Evolutionary conservation across 495 filamentous ascomycete species (phyloP), one percentile per base, ranked within the genome.

Genomic region (Trichocladium antarcticum): DNA sequence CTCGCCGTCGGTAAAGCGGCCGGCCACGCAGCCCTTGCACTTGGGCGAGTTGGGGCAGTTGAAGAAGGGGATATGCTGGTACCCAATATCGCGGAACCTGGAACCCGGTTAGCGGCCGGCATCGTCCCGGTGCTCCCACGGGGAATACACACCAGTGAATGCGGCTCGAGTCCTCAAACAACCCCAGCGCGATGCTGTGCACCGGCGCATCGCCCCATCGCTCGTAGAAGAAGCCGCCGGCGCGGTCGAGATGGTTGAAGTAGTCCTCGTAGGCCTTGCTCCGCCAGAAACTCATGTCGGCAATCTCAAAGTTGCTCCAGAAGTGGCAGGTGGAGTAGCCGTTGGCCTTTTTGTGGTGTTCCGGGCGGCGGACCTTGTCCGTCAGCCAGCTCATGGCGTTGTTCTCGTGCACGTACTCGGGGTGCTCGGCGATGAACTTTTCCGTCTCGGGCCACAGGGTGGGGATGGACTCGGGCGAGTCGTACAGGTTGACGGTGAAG

Each of bases 291-390:
- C 76, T 78, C 79, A 99, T 80, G 62, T 95, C 89, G 29, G 80
- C 93, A 57, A 99, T 93, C 69, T 99, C 93, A 60, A 99, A 99
- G 69, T 99, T 99, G 50, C 81, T 88, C 93, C 93, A 99, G 74
- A 99, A 99, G 68, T 99, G 93, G 65, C 93, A 99, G n/a, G 93
- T 98, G 10, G 86, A 92, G 73, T 96, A 98, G 32, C 92, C 92
- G 50, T 92, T 81, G 27, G 87, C 89, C 41, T 80, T 77, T 16
- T 69, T 52, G 57, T 83, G 85, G 65, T 95, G 85, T 15, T 87
- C 76, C 7, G 93, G 92, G 40, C 93, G 77, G 43, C 79, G 74
- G 37, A 73, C 63, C 34, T 76, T 78, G 59, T 99, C 92, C 14
- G 79, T 82, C 57, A 99, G 64, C 90, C 92, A 99, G 14, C 74